Evolutionary conservation across 768 basidiomycete species (phyloP).

Genomic region (Leccinum variicolor): DNA sequence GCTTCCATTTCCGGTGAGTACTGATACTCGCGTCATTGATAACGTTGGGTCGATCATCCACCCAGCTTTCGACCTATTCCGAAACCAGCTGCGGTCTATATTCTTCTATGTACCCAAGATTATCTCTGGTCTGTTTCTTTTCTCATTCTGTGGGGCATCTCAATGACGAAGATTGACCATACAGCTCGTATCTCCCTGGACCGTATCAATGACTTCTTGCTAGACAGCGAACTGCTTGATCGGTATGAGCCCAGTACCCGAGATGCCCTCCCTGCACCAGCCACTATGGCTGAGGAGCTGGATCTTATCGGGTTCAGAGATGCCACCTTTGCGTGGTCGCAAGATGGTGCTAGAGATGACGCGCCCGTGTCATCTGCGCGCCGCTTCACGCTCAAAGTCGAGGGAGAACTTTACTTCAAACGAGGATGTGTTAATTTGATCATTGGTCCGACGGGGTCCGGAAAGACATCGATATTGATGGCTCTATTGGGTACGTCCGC

Average conservation of each 20-base stretch:
- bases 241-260: background rate
- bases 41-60: background rate
- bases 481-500: background rate
- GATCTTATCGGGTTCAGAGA: background rate
- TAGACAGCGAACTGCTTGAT: conserved; percentile 2
- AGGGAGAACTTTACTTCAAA: background rate
- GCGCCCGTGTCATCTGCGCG: background rate
- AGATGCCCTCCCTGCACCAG: background rate
- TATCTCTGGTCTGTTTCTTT: background rate
- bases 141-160: no score
- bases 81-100: background rate
- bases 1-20: conserved; percentile 4
- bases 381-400: background rate
- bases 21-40: background rate
- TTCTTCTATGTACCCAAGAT: background rate
- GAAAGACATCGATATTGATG: conserved; percentile 5
- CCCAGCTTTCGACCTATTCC: background rate
- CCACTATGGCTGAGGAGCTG: background rate
- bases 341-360: background rate
- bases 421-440: conserved; percentile 1
- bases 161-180: no score
- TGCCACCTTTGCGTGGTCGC: conserved; percentile 2
- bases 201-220: conserved; percentile 3
- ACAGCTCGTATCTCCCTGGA: conserved; percentile 1
- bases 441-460: conserved; percentile 1